These are phyloP conservation scores for Amesomyces nigricolor DNA, from an alignment of 2,329 filamentous ascomycete genomes.

Conservation along the genomic window DNA sequence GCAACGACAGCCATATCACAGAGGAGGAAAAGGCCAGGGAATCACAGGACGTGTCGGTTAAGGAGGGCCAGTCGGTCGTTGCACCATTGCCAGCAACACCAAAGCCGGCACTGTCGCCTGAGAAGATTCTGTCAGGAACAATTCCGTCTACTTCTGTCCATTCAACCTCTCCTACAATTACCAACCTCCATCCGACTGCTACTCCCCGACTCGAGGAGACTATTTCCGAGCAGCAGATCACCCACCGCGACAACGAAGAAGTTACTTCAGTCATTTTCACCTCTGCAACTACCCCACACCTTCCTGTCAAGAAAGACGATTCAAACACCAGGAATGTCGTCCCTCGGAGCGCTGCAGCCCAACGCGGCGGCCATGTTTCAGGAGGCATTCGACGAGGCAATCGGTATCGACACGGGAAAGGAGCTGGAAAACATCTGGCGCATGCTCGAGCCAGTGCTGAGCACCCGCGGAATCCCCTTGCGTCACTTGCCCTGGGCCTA, in stretches of 20 bases:
- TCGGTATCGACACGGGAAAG: conserved; percentile 8
- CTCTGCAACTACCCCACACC: background rate
- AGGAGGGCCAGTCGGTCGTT: background rate
- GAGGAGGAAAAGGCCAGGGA: no score
- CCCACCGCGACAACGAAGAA: no score
- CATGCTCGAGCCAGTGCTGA: conserved; percentile 3
- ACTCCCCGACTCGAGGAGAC: no score
- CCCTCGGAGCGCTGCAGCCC: conserved; percentile 4
- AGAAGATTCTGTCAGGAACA: no score
- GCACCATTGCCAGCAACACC: background rate
- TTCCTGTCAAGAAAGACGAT: background rate
- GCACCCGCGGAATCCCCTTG: background rate
- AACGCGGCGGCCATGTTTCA: conserved; percentile 19
- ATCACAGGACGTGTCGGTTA: background rate
- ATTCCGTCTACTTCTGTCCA: no score
- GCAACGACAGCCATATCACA: no score
- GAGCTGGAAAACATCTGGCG: background rate
- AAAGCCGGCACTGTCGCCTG: background rate
- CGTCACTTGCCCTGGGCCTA: background rate
- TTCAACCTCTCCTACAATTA: no score
- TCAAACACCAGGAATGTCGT: background rate
- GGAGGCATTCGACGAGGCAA: conserved; percentile 21
- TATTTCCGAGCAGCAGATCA: no score
- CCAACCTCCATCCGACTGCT: no score
- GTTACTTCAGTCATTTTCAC: background rate